Conservation (phyloP, 108 stramenopile species). For the Cyclotella choctawhatcheeana region DNA sequence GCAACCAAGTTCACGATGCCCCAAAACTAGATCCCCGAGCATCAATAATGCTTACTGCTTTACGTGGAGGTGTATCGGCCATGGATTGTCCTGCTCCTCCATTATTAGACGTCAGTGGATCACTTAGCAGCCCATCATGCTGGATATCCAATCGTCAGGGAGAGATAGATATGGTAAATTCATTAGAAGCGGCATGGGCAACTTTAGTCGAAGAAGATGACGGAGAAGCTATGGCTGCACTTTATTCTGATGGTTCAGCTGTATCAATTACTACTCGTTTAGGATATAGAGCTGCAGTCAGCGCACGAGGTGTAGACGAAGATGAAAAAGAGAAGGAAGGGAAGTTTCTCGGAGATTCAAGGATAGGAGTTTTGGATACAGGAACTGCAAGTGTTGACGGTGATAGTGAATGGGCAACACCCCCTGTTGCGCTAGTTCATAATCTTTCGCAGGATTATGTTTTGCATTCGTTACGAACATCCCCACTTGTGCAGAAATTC, state of each 20-base stretch:
- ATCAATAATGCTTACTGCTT: conserved; percentile 31
- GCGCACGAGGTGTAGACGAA: neutral
- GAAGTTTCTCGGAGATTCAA: conserved; percentile 36
- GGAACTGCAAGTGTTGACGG: conserved; percentile 14
- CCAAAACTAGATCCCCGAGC: conserved; percentile 19
- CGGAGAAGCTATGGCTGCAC: conserved; percentile 11
- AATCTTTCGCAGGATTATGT: conserved; percentile 61
- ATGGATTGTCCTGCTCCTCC: conserved; percentile 42
- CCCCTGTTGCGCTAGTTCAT: conserved; percentile 49
- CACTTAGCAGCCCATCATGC: conserved; percentile 1
- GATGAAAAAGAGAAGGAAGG: conserved; percentile 37
- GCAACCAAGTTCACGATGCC: neutral
- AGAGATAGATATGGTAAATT: conserved; percentile 11
- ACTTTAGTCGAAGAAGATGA: conserved; percentile 23
- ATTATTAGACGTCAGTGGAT: conserved; percentile 9
- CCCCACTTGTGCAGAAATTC: conserved; percentile 57
- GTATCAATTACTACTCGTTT: conserved; percentile 59
- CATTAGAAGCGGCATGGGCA: conserved; percentile 25
- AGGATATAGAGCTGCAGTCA: conserved; percentile 67
- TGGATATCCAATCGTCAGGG: conserved; percentile 37
- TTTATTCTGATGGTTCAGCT: neutral
- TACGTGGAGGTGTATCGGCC: conserved; percentile 24
- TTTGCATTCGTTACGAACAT: conserved; percentile 49
- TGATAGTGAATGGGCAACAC: neutral
- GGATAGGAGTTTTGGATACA: conserved; percentile 27